Evolutionary conservation across 2,329 filamentous ascomycete species (phyloP), one percentile per base, ranked within the genome.

Genomic region (Diaporthe velutina): DNA sequence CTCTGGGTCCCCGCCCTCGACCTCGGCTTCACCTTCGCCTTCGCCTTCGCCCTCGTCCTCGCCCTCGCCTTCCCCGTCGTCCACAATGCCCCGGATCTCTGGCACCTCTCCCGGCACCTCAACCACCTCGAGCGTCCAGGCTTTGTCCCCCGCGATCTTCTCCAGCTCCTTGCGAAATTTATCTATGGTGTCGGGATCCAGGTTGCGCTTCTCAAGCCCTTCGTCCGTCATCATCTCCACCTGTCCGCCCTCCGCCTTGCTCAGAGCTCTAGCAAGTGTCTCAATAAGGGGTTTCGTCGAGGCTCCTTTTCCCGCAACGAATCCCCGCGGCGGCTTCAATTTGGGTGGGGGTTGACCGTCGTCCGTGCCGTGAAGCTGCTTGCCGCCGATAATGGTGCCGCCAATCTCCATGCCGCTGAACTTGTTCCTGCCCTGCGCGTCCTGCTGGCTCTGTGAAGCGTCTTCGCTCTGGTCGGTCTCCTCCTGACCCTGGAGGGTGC

Each of bases 41-140:
- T 38, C 35, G 35, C 35, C 35, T 38, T 38, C n/a, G n/a, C n/a
- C 35, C 38, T 83, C 80, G 7, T 78, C 79, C 45, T 81, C 79
- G 22, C 80, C 81, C 12, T 85, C 82, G 13, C 88, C 86, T 0
- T 90, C 87, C 1, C 90, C 88, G 3, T 88, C 88, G 17, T 93
- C 91, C 22, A 96, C 89, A 55, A 94, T 90, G 0, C 93, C 94
- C 58, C 93, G 86, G 54, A 96, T 90, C 80, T 95, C 93, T 76
- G 90, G 88, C 6, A 82, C 80, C 6, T 87, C 85, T 30, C 90
- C 88, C 1, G 92, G 90, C 15, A 91, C 87, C 79, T 97, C 93
- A 1, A 97, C 90, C 19, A 97, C 87, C 82, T 97, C 94, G 75
- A 98, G 85, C 79, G 92, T 93, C 95, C 95, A 98, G 22, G 91